phyloP scores from a whole-genome alignment of 257 asterid species.

The Orobanche coerulescens region DNA sequence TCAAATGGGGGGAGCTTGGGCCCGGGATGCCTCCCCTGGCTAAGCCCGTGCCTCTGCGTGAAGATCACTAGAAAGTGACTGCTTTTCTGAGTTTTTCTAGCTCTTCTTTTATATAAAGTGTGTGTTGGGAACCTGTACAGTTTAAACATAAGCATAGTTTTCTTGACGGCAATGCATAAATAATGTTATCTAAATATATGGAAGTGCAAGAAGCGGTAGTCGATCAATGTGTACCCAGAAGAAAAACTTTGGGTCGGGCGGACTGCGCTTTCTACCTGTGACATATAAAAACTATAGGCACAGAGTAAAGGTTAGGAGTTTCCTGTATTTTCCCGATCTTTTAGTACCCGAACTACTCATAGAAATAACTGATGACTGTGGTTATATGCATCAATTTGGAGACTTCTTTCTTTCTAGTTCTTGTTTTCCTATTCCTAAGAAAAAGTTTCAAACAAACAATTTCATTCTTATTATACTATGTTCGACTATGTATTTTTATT shows the following conservation, averaged over 20 bases:
- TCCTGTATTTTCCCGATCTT: too few relatives aligned
- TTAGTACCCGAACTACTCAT: too few relatives aligned
- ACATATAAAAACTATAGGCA: neutral
- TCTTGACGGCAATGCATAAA: neutral
- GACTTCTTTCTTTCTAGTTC: neutral
- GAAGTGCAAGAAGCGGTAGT: neutral
- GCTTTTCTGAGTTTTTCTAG: neutral
- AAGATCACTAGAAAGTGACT: neutral
- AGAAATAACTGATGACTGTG: too few relatives aligned
- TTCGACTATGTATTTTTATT: too few relatives aligned
- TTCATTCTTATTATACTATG: too few relatives aligned
- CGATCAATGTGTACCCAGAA: neutral
- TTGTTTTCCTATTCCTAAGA: neutral
- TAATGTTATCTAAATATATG: neutral
- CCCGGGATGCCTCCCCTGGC: too few relatives aligned
- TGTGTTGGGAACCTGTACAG: neutral
- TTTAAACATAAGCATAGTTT: neutral
- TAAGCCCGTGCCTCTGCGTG: neutral
- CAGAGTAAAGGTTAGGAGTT: too few relatives aligned
- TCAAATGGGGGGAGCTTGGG: too few relatives aligned
- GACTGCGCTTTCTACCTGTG: neutral
- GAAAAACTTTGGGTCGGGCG: neutral
- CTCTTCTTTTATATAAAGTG: neutral
- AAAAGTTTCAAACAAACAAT: too few relatives aligned
- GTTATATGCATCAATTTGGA: too few relatives aligned